Conservation (phyloP, 129 eudicot genomes). For the Rutidosis leptorrhynchoides region DNA sequence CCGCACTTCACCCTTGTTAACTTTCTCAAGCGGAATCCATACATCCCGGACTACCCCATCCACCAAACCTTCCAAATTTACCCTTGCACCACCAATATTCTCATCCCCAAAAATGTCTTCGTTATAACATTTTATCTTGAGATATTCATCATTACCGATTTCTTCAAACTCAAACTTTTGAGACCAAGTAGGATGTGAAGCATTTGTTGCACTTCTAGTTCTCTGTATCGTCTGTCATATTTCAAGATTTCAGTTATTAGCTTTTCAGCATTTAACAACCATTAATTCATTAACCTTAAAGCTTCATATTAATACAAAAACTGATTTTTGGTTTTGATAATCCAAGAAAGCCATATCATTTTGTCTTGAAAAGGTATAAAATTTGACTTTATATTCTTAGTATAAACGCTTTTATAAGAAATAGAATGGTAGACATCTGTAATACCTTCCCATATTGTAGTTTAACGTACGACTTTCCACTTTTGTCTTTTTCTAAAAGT, state of each 20-base stretch:
- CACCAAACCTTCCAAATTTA: constrained; percentile 80
- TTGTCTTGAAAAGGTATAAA: not conserved
- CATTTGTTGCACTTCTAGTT: constrained; percentile 55
- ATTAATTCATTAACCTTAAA: not conserved
- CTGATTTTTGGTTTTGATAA: not conserved
- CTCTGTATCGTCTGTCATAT: constrained; percentile 48
- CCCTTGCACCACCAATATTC: constrained; percentile 87
- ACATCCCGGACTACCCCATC: constrained; percentile 82
- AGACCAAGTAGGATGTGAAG: constrained; percentile 66
- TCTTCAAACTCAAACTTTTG: constrained; percentile 96
- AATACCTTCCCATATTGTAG: constrained; percentile 93
- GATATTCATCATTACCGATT: constrained; percentile 75
- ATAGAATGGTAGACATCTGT: not conserved
- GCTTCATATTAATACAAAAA: too few relatives aligned
- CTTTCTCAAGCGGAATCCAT: constrained; percentile 89
- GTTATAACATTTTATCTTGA: constrained; percentile 62
- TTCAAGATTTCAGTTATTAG: not conserved
- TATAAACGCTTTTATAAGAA: not conserved
- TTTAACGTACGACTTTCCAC: constrained; percentile 72
- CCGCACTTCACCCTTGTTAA: constrained; percentile 76
- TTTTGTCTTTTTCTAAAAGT: constrained; percentile 61
- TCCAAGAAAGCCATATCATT: not conserved
- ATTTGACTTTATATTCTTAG: not conserved
- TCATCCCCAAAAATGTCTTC: constrained; percentile 86
- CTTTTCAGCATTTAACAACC: not conserved